Base-by-base conservation (phyloP, 2,329 filamentous ascomycete genomes). In the Fusarium sp. region DNA sequence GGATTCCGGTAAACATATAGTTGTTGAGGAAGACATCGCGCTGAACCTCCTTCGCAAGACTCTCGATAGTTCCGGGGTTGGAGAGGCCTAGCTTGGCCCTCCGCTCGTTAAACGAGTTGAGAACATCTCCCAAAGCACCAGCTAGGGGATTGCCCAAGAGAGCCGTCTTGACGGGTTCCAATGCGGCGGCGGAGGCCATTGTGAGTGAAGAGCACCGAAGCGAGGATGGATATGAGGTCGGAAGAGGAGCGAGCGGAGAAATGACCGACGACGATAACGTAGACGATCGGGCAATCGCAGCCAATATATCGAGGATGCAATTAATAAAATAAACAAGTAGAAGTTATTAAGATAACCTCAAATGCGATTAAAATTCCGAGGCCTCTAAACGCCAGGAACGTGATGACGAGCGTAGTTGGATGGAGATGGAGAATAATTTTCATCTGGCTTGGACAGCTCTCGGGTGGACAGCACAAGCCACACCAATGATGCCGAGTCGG, bases 11-110 rank as follows among this genome's bases (percentile, higher is more conserved):
- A 85, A 99, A 98, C 89, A 96, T 96, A 81, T 93, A 92, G 85
- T 97, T 97, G 83, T 91, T 96, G 76, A 97, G 89, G 79, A 98
- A 91, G 74, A 97, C 94, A 87, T 97, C 94, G 82, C 94, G 94
- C 84, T 96, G 91, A 67, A 97, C 94, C 84, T 99, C 96, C 79
- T 92, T 90, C 73, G 92, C 88, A 79, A 97, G 90, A 77, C 90
- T 90, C 82, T 99, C 96, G 72, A 97, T 90, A 52, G 92, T 94
- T 75, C 96, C 96, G 40, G 96, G 96, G 82, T 98, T 98, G 72
- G 90, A 87, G 73, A 99, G 86, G 67, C 94, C 95, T 70, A 99
- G 87, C 81, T 92, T 91, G 74, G 90, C 92, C 84, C 96, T 91
- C 82, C 92, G 89, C 75, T 96, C 92, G 67, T 90, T 91, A 79